Percentiles rank a stretch among this genome's conserved stretches.
Evolutionary conservation across 1,284 basidiomycete species (phyloP).

Genomic region (Phenoliferia sp.): DNA sequence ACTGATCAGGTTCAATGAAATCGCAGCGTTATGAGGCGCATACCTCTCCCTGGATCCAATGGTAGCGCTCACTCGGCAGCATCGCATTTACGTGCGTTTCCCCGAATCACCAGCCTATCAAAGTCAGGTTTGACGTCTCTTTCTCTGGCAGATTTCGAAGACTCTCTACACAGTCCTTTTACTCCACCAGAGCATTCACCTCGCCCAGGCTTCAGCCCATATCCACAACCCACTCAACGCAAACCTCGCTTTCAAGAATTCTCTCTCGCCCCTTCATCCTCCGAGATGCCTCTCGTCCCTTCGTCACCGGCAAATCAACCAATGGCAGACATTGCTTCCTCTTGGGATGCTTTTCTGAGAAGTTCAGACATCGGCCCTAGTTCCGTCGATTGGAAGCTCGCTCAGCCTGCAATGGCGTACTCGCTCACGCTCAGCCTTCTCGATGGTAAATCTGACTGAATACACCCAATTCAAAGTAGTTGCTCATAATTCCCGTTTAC

Average conservation of each 20-base stretch:
- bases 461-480: neutral
- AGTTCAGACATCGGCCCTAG: constrained; percentile 21
- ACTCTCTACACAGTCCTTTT: neutral
- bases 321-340: neutral
- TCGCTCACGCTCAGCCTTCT: constrained; percentile 25
- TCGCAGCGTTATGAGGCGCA: neutral
- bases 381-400: constrained; percentile 25
- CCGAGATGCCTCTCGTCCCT: neutral
- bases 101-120: no score
- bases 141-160: neutral
- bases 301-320: neutral
- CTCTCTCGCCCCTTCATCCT: neutral
- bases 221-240: neutral
- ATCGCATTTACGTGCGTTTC: no score
- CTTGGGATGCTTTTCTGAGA: constrained; percentile 20
- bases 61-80: no score
- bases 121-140: no score
- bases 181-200: neutral
- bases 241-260: neutral
- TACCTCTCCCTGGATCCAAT: no score
- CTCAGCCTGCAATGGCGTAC: constrained; percentile 24
- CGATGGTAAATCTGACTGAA: constrained; percentile 11
- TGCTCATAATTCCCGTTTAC: neutral
- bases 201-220: neutral
- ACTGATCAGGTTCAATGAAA: neutral